Evolutionary conservation across 2,329 filamentous ascomycete species (phyloP).

Genomic region (Exophiala spinifera): DNA sequence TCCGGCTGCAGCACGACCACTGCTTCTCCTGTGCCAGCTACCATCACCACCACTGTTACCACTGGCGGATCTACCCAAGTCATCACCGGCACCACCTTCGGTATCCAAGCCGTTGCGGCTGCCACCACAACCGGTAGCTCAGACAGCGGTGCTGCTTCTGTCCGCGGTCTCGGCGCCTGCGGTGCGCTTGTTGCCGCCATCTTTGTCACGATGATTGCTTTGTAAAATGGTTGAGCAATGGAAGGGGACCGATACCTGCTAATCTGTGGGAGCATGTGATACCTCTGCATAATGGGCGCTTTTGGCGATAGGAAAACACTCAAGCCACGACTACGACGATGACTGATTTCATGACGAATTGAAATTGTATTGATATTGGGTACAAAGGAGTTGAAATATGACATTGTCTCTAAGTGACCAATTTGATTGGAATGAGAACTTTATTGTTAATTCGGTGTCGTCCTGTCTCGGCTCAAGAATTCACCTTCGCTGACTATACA

Average conservation of each 20-base stretch:
- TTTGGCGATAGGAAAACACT: not conserved
- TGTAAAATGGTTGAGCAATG: conserved; percentile 13
- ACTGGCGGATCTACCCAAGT: conserved; percentile 24
- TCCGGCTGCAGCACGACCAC: conserved; percentile 30
- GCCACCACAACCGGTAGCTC: conserved; percentile 16
- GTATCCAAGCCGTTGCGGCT: conserved; percentile 26
- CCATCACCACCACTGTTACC: conserved; percentile 28
- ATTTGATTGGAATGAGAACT: not conserved
- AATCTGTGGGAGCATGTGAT: not conserved
- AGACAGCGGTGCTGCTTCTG: conserved; percentile 18
- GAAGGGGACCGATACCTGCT: not conserved
- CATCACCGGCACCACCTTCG: conserved; percentile 31
- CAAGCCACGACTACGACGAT: not conserved
- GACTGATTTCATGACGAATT: not conserved
- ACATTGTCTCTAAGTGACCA: not conserved
- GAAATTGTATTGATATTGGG: not conserved
- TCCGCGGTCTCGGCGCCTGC: conserved; percentile 21
- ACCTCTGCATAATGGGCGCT: not conserved
- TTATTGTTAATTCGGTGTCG: no score
- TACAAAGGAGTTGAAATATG: not conserved
- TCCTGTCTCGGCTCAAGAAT: no score
- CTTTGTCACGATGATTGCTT: conserved; percentile 27
- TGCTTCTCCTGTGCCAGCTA: conserved; percentile 25
- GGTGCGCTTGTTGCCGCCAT: conserved; percentile 26
- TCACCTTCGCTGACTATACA: no score